Evolutionary conservation across 495 filamentous ascomycete species (phyloP).

Genomic region (Lophium mytilinum): DNA sequence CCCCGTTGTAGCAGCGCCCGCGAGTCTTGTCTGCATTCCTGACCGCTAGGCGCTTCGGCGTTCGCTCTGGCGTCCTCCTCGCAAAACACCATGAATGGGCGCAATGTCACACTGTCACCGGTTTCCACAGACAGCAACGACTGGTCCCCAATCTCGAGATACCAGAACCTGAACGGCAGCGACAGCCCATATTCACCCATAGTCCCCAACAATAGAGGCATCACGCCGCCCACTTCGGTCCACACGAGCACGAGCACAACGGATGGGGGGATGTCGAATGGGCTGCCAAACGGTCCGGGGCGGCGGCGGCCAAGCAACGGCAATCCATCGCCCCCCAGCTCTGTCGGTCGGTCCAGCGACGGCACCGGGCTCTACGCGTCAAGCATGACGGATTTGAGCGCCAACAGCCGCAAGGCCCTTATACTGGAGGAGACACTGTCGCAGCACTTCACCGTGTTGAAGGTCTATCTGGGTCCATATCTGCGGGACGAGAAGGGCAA

Average conservation of each 20-base stretch:
- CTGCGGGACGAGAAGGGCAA: constrained; percentile 67
- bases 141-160: constrained; percentile 58
- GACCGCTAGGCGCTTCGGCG: no score
- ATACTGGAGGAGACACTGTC: constrained; percentile 60
- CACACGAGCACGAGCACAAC: constrained; percentile 23
- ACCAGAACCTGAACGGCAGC: constrained; percentile 23
- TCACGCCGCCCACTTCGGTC: constrained; percentile 22
- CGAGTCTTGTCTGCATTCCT: no score
- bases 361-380: constrained; percentile 61
- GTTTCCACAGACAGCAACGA: constrained; percentile 78
- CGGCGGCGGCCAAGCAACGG: constrained; percentile 33
- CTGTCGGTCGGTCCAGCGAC: constrained; percentile 70
- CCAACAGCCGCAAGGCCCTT: constrained; percentile 36
- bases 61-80: no score
- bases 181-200: constrained; percentile 24
- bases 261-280: constrained; percentile 22
- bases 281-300: constrained; percentile 11
- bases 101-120: constrained; percentile 66
- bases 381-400: constrained; percentile 42
- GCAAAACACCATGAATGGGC: constrained; percentile 48
- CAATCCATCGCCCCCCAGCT: constrained; percentile 76
- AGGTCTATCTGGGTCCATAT: constrained; percentile 62
- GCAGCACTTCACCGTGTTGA: constrained; percentile 76
- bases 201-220: constrained; percentile 15
- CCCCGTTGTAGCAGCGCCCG: no score